Evolutionary conservation across 768 basidiomycete genomes (phyloP).

Genomic region (Boletus edulis): DNA sequence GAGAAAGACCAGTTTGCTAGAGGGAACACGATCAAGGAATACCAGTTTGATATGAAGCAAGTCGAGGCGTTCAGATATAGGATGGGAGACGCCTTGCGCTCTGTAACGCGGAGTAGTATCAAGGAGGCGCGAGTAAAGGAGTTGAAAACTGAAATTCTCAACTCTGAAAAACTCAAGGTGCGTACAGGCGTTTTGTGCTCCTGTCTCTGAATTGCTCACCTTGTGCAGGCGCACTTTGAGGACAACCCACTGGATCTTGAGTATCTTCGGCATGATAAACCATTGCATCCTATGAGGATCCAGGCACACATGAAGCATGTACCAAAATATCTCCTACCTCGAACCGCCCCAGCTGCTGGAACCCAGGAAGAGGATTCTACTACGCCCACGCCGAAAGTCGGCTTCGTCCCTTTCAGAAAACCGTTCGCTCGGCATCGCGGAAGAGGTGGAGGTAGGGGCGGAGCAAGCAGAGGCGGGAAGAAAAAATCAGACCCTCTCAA

Average conservation of each 20-base stretch:
- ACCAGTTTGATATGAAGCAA: slow-evolving; percentile 92
- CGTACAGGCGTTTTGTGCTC: slow-evolving; percentile 12
- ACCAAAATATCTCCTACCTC: slow-evolving; percentile 88
- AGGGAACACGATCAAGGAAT: slow-evolving; percentile 70
- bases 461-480: slow-evolving; percentile 40
- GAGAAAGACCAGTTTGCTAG: slow-evolving; percentile 67
- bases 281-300: slow-evolving; percentile 83
- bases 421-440: slow-evolving; percentile 44
- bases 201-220: neutral
- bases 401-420: slow-evolving; percentile 78
- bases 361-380: slow-evolving; percentile 28
- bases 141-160: slow-evolving; percentile 87
- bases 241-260: slow-evolving; percentile 94
- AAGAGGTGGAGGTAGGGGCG: slow-evolving; percentile 44
- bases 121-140: slow-evolving; percentile 93
- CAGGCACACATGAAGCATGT: slow-evolving; percentile 97
- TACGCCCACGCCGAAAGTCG: slow-evolving; percentile 31
- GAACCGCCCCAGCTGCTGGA: slow-evolving; percentile 50
- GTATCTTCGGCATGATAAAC: slow-evolving; percentile 91
- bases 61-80: slow-evolving; percentile 97
- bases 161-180: slow-evolving; percentile 96
- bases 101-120: slow-evolving; percentile 82
- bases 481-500: slow-evolving; percentile 83
- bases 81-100: slow-evolving; percentile 93
- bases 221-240: slow-evolving; percentile 87